phyloP scores from a whole-genome alignment of 306 rosid genomes.

The Trifolium dubium region DNA sequence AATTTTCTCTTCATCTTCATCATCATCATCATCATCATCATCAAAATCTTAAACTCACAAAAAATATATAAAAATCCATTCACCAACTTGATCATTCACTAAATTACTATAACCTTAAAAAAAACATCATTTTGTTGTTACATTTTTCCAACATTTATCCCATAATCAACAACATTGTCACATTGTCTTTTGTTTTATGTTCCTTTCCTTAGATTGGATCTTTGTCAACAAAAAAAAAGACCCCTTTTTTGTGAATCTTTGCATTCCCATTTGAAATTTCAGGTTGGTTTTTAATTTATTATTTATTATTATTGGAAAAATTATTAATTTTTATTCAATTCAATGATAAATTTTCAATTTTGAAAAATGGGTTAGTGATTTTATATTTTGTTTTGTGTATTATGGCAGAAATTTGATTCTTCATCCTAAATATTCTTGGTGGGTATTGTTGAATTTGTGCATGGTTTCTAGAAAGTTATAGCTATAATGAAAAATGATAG shows the following conservation, averaged over 20 bases:
- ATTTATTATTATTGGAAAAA: neutral
- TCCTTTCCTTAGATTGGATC: conserved; percentile 51
- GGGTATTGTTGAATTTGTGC: conserved; percentile 45
- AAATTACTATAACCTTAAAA: conserved; percentile 20
- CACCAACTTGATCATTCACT: conserved; percentile 14
- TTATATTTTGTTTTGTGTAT: conserved; percentile 12
- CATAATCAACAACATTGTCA: conserved; percentile 32
- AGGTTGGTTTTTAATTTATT: conserved; percentile 14
- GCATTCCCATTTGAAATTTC: conserved; percentile 35
- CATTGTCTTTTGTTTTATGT: conserved; percentile 33
- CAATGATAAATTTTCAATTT: conserved; percentile 37
- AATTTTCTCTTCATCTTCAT: conserved; percentile 20
- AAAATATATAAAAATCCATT: neutral
- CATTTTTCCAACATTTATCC: conserved; percentile 30
- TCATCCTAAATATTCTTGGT: conserved; percentile 25
- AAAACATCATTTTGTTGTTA: neutral
- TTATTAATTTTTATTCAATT: conserved; percentile 27
- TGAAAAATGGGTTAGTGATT: neutral
- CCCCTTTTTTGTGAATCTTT: conserved; percentile 25
- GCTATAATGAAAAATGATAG: conserved; percentile 37
- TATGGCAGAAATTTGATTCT: conserved; percentile 35
- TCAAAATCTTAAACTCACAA: neutral
- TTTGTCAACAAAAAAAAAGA: conserved; percentile 43
- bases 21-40: neutral
- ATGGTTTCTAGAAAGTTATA: conserved; percentile 1